Base-by-base conservation (phyloP, 2,329 filamentous ascomycete genomes). In the Remersonia thermophila region DNA sequence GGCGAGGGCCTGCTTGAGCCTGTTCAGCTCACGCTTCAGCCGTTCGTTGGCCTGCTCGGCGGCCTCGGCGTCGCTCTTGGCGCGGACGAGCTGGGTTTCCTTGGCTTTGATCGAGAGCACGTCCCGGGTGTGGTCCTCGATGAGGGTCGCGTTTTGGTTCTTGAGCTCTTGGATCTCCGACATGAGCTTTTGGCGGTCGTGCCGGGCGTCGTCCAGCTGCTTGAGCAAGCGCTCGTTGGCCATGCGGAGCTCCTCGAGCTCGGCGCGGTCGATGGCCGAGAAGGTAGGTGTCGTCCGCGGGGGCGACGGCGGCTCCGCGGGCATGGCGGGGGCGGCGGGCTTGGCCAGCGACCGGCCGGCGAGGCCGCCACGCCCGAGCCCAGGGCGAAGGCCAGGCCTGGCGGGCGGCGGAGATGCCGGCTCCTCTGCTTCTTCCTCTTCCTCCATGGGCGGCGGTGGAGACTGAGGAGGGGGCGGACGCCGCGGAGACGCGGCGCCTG, bases 81-180 rank as follows among this genome's bases (percentile, higher is more conserved):
- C 87, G 30, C 91, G 80, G 8, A 96, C 89, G 4, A 98, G 71
- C 51, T 98, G 91, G 3, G 91, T 96, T 58, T 98, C 91, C 60
- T 98, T 98, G 11, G 91, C 91, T 58, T 96, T 96, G 62, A 98
- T 93, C 49, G 86, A 91, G 29, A 98, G 68, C 0, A 95, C 85
- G 51, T 98, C 89, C 32, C 89, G 73, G 0, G 91, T 98, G 56
- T 96, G 89, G 51, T 96, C 89, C 59, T 98, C 91, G 42, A 98
- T 98, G 25, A 98, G 68, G 44, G 91, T 82, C 16, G 91, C 91
- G 52, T 98, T 98, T 55, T 95, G 85, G 51, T 94, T 93, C 61
- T 95, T 93, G 20, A 98, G 71, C 59, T 96, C 91, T 48, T 89
- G 81, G 29, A 96, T 80, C 56, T 95, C 85, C 0, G 85, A 91